Percentiles rank a stretch among this genome's conserved stretches.
phyloP scores from a whole-genome alignment of 805 yeast genomes.

The Ogataea salicorniae region DNA sequence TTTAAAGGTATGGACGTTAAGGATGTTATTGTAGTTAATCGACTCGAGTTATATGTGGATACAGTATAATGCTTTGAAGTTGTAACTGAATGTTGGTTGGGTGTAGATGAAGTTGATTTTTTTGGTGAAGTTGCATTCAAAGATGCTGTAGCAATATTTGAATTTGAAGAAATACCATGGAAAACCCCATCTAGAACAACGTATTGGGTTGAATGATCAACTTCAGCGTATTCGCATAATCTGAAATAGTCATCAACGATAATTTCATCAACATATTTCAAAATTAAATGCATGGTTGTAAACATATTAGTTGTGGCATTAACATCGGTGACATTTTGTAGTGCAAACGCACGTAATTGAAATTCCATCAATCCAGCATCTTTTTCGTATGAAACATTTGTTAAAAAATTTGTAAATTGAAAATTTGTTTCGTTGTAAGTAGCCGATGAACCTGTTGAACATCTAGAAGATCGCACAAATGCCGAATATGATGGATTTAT shows the following conservation, averaged over 20 bases:
- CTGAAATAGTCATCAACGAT: slow-evolving; percentile 36
- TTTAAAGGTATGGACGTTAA: not conserved
- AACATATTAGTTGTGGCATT: slow-evolving; percentile 40
- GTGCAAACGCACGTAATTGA: slow-evolving; percentile 16
- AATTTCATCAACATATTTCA: slow-evolving; percentile 39
- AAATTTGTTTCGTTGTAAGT: not conserved
- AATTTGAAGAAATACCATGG: slow-evolving; percentile 5
- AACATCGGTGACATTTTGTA: slow-evolving; percentile 35
- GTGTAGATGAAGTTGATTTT: not conserved
- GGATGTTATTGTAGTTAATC: slow-evolving; percentile 1
- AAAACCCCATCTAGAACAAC: slow-evolving; percentile 13
- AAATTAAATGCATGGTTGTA: slow-evolving; percentile 43
- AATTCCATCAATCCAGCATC: slow-evolving; percentile 10
- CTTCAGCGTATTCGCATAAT: slow-evolving; percentile 34
- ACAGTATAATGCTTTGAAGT: not conserved
- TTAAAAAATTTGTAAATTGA: slow-evolving; percentile 13
- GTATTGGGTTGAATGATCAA: slow-evolving; percentile 16
- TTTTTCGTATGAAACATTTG: slow-evolving; percentile 16
- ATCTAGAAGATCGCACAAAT: slow-evolving; percentile 11
- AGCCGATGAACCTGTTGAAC: not conserved
- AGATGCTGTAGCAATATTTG: not conserved
- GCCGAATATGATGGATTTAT: slow-evolving; percentile 6
- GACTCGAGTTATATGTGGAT: not conserved
- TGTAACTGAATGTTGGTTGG: not conserved
- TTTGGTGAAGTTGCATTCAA: not conserved